A percentile compares a stretch with the other conserved stretches of the same genome.
These are phyloP conservation scores for Smithsoniella earleae DNA, from an alignment of 163 green algal genomes.

Conservation along the genomic window DNA sequence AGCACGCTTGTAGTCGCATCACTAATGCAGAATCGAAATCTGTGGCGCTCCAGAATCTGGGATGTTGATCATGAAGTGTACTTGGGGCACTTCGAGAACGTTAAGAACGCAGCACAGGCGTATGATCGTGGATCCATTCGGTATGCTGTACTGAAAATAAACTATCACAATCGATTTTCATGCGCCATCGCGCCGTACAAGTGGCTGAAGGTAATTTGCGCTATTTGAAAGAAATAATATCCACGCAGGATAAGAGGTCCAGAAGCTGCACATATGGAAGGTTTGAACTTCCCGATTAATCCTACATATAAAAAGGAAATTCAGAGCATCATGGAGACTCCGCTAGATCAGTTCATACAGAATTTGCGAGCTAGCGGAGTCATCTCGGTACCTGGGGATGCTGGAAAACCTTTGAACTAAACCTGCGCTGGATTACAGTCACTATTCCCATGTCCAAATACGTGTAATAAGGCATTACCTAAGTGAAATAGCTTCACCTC, in stretches of 20 bases:
- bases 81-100: background rate
- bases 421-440: too few relatives aligned
- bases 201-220: too few relatives aligned
- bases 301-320: background rate
- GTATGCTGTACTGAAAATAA: background rate
- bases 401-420: background rate
- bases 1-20: too few relatives aligned
- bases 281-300: background rate
- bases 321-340: background rate
- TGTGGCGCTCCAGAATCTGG: slow-evolving; percentile 13
- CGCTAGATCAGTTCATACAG: background rate
- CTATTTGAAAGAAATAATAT: too few relatives aligned
- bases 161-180: too few relatives aligned
- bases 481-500: too few relatives aligned
- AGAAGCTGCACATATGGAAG: slow-evolving; percentile 16
- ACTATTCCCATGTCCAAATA: too few relatives aligned
- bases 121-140: slow-evolving; percentile 16
- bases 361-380: background rate
- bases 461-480: too few relatives aligned
- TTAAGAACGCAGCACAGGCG: background rate
- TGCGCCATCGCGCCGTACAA: too few relatives aligned
- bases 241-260: slow-evolving; percentile 21
- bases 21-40: slow-evolving; percentile 5
- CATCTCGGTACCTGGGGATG: background rate
- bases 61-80: slow-evolving; percentile 17